Base-by-base conservation (phyloP, 1,139 yeast species). In the Meyerozyma carpophila region DNA sequence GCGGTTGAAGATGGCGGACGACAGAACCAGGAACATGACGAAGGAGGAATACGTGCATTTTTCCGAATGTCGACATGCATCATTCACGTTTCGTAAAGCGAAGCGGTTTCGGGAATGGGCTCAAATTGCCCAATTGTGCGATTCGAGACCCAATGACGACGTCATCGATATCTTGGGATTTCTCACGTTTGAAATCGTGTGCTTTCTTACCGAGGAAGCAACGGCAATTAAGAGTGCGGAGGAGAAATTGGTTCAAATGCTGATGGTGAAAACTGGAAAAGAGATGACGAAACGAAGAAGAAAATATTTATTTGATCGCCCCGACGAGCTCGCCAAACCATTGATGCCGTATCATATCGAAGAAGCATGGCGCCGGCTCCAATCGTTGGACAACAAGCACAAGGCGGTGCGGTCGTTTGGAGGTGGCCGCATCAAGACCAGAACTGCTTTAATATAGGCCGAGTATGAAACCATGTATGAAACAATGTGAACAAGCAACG, bases 51-150 rank as follows among this genome's bases (percentile, higher is more conserved):
- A 93, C 56, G 98, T 91, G 14, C 98, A 94, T 62, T 93, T 98
- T 97, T 86, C 96, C 11, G 99, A 93, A 60, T 93, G 98, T 66
- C 79, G 99, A 51, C 98, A 93, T 62, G 98, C 98, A 1, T 84
- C 95, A 45, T 94, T 93, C 60, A 94, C 98, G 0, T 93, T 90
- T 57, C 75, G 98, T 55, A 93, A 94, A 62, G 88, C 87, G 14
- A 89, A 91, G 61, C 72, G 97, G 57, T 93, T 93, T 59, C 77
- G 95, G 57, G 99, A 93, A 59, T 93, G 98, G 98, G 94, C 96
- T 7, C 95, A 94, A 16, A 80, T 93, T 41, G 68, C 89, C 0
- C 85, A 82, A 45, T 66, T 94, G 40, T 85, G 95, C 16, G 98
- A 94, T 50, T 81, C 94, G 18, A 80, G 94, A 55, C 96, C 98